phyloP scores from a whole-genome alignment of 1,284 basidiomycete species.

The Sutorius eximius region DNA sequence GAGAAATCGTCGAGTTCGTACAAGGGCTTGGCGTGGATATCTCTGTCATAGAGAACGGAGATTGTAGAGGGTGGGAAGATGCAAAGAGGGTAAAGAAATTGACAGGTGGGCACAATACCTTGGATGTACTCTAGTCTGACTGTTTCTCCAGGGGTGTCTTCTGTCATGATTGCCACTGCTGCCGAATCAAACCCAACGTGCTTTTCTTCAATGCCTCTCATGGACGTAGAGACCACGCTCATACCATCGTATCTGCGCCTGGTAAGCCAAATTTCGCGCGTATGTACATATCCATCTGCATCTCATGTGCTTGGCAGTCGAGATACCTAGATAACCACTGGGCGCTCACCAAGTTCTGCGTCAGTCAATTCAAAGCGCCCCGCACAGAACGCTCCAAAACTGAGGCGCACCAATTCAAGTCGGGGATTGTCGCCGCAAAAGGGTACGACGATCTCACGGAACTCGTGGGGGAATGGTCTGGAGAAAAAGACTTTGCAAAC shows the following conservation, averaged over 20 bases:
- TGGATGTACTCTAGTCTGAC: background rate
- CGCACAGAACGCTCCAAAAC: constrained; percentile 56
- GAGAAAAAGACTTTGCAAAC: constrained; percentile 58
- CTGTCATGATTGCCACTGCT: constrained; percentile 94
- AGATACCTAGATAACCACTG: constrained; percentile 78
- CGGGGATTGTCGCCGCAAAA: constrained; percentile 63
- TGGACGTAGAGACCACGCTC: constrained; percentile 70
- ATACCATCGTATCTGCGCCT: constrained; percentile 77
- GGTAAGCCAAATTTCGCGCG: constrained; percentile 43
- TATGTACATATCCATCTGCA: background rate
- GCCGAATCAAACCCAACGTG: constrained; percentile 93
- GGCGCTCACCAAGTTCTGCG: constrained; percentile 90
- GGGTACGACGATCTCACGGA: constrained; percentile 60
- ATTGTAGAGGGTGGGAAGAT: constrained; percentile 81
- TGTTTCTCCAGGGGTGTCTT: constrained; percentile 67
- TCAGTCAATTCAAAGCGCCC: constrained; percentile 73
- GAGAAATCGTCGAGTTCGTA: constrained; percentile 84
- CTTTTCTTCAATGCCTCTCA: constrained; percentile 71
- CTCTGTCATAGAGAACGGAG: constrained; percentile 92
- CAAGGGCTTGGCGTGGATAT: constrained; percentile 67
- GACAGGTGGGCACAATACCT: constrained; percentile 58
- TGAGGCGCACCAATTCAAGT: constrained; percentile 57
- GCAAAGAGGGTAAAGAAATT: constrained; percentile 70
- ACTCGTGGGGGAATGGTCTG: constrained; percentile 60
- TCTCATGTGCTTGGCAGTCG: constrained; percentile 38